These are phyloP conservation scores for Camillea tinctor DNA, from an alignment of 2,329 filamentous ascomycete genomes.

Conservation along the genomic window DNA sequence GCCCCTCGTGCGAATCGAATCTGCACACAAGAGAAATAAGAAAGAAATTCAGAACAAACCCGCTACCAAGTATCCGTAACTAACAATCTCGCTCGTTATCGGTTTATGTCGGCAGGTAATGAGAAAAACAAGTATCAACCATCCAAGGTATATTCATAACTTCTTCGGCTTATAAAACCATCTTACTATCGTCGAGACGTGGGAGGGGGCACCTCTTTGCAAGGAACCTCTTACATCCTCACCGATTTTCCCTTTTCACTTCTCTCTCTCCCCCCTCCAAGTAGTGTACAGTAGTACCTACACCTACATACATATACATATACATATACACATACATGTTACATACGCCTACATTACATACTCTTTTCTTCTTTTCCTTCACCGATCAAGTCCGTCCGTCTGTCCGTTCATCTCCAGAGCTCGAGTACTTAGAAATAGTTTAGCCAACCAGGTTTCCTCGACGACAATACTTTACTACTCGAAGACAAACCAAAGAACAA, in stretches of 20 bases:
- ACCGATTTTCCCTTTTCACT: neutral
- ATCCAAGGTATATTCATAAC: neutral
- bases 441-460: neutral
- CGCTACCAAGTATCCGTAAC: neutral
- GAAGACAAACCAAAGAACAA: too few species aligned
- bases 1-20: neutral
- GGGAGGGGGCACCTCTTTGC: neutral
- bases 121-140: neutral
- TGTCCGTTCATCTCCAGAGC: too few species aligned
- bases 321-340: too few species aligned
- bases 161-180: too few species aligned
- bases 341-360: neutral
- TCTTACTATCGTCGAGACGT: neutral
- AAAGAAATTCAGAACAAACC: neutral
- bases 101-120: neutral
- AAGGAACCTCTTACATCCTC: neutral
- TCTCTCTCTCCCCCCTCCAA: too few species aligned
- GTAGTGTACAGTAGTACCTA: too few species aligned
- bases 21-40: neutral
- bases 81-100: neutral
- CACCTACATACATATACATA: too few species aligned
- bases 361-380: neutral
- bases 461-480: neutral
- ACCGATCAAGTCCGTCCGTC: neutral
- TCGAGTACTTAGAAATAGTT: neutral